These are phyloP conservation scores for Penicillium hordei DNA, from an alignment of 2,329 filamentous ascomycete genomes.

Conservation along the genomic window DNA sequence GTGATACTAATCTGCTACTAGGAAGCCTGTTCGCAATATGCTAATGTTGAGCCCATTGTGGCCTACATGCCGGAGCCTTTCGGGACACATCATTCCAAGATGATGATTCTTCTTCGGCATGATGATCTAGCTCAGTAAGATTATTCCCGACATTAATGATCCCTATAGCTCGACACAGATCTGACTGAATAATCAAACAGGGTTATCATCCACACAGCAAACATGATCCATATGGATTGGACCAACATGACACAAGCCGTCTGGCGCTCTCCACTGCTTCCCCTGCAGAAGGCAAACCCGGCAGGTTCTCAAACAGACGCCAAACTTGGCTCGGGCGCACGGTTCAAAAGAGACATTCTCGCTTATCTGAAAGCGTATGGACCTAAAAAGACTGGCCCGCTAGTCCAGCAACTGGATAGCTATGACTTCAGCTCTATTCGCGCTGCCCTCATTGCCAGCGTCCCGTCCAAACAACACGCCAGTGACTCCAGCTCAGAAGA, in stretches of 20 bases:
- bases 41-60: conserved; percentile 68
- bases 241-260: conserved; percentile 81
- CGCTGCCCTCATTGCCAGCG: conserved; percentile 74
- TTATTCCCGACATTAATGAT: background rate
- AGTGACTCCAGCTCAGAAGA: conserved; percentile 42
- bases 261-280: conserved; percentile 73
- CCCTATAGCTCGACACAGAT: background rate
- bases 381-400: conserved; percentile 50
- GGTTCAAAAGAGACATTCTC: conserved; percentile 75
- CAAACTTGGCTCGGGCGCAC: conserved; percentile 60
- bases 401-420: conserved; percentile 58
- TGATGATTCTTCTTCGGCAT: conserved; percentile 78
- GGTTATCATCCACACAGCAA: conserved; percentile 82
- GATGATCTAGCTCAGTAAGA: conserved; percentile 68
- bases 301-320: conserved; percentile 15
- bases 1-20: conserved; percentile 34
- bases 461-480: conserved; percentile 65
- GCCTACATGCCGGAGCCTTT: conserved; percentile 82
- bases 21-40: conserved; percentile 61
- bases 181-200: conserved; percentile 23
- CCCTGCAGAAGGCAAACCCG: conserved; percentile 38
- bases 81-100: conserved; percentile 83
- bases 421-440: conserved; percentile 71
- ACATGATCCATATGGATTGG: conserved; percentile 89
- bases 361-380: conserved; percentile 72